A percentile compares a stretch with the other conserved stretches of the same genome.
Conservation (phyloP, 1,284 basidiomycete genomes). For the Sphagnurus paluster region DNA sequence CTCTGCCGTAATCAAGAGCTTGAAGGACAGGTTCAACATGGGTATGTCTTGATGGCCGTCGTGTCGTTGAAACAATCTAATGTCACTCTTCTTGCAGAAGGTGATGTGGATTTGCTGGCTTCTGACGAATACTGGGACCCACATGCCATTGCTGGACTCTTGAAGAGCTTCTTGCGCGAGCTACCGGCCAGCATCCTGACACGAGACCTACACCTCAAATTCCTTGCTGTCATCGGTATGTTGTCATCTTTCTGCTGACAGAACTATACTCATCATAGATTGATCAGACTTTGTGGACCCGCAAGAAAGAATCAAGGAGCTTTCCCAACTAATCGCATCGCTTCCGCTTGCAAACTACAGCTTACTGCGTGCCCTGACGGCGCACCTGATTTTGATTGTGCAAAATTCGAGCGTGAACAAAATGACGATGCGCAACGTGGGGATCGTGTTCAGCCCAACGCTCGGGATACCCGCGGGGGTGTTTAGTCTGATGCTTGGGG, state of each 20-base stretch:
- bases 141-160: conserved; percentile 89
- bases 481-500: conserved; percentile 89
- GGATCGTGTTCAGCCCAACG: conserved; percentile 96
- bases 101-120: conserved; percentile 84
- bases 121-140: conserved; percentile 93
- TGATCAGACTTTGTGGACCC: conserved; percentile 81
- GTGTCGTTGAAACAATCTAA: conserved; percentile 6
- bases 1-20: conserved; percentile 89
- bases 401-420: conserved; percentile 91
- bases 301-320: conserved; percentile 84
- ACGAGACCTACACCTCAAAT: conserved; percentile 85
- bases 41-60: conserved; percentile 46
- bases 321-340: conserved; percentile 82
- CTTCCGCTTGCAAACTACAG: conserved; percentile 94
- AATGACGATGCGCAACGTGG: conserved; percentile 99
- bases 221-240: conserved; percentile 89
- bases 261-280: conserved; percentile 13
- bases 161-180: conserved; percentile 91
- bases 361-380: conserved; percentile 87
- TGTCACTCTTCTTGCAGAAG: conserved; percentile 52
- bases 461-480: conserved; percentile 94
- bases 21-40: conserved; percentile 91
- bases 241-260: conserved; percentile 19
- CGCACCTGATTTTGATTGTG: conserved; percentile 95
- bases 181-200: conserved; percentile 89